Percentiles rank a stretch among this genome's conserved stretches.
These are phyloP conservation scores for Colletotrichum melonis DNA, from an alignment of 2,329 filamentous ascomycete genomes.

Conservation along the genomic window DNA sequence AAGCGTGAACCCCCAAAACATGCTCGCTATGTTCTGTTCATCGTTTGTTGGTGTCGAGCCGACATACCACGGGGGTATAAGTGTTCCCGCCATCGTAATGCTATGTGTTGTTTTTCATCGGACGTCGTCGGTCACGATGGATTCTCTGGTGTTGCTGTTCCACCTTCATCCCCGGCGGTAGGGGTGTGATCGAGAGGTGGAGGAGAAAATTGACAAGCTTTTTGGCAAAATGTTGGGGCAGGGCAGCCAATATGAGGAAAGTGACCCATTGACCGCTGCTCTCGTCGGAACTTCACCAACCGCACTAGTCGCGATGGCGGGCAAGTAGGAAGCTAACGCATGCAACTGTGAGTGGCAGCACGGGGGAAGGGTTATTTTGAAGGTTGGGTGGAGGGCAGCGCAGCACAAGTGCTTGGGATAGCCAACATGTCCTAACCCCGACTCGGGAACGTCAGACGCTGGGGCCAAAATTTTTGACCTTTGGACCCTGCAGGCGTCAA, in stretches of 20 bases:
- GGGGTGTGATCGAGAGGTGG: not conserved
- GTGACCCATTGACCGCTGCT: slow-evolving; percentile 1
- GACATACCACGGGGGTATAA: slow-evolving; percentile 30
- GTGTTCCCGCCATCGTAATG: slow-evolving; percentile 23
- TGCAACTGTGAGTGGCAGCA: not conserved
- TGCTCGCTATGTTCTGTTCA: slow-evolving; percentile 49
- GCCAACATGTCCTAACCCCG: not conserved
- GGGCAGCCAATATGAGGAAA: slow-evolving; percentile 11
- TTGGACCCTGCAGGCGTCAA: slow-evolving; percentile 27
- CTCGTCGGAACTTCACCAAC: slow-evolving; percentile 21
- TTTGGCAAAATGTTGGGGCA: not conserved
- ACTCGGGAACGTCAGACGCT: slow-evolving; percentile 11
- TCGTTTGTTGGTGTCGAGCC: slow-evolving; percentile 26
- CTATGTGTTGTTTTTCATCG: not conserved
- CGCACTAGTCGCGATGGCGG: not conserved
- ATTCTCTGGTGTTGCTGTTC: not conserved
- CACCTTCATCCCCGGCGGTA: slow-evolving; percentile 5
- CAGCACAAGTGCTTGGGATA: not conserved
- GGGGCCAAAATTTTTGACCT: not conserved
- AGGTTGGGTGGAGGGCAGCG: not conserved
- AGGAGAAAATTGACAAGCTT: not conserved
- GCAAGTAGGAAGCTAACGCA: not conserved
- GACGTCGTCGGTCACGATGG: not conserved
- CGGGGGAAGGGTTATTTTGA: slow-evolving; percentile 9
- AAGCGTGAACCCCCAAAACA: slow-evolving; percentile 51